phyloP scores from a whole-genome alignment of 1,139 yeast genomes.

The Sugiyamaella grinbergsii region DNA sequence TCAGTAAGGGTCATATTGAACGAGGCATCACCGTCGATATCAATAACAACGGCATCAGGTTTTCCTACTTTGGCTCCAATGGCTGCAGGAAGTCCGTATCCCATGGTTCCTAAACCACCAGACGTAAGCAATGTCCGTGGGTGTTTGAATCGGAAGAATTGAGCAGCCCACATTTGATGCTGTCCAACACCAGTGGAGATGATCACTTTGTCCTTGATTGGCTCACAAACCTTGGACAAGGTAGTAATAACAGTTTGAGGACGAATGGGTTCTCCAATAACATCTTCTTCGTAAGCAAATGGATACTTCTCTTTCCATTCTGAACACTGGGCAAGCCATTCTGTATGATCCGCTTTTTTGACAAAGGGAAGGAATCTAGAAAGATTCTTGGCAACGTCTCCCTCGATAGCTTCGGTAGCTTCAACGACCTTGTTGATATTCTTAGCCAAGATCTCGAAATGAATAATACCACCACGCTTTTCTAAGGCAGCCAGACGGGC shows the following conservation, averaged over 20 bases:
- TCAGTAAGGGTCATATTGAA: slow-evolving; percentile 96
- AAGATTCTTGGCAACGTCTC: slow-evolving; percentile 85
- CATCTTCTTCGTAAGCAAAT: slow-evolving; percentile 70
- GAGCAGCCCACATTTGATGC: slow-evolving; percentile 99
- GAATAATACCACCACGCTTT: slow-evolving; percentile 92
- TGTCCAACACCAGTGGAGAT: slow-evolving; percentile 99
- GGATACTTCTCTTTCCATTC: slow-evolving; percentile 90
- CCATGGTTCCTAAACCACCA: slow-evolving; percentile 99
- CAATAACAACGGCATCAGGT: slow-evolving; percentile 93
- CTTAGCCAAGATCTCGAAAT: slow-evolving; percentile 93
- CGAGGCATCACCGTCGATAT: slow-evolving; percentile 97
- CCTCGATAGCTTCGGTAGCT: slow-evolving; percentile 96
- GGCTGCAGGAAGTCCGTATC: slow-evolving; percentile 95
- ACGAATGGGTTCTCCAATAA: slow-evolving; percentile 69
- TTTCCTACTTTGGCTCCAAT: slow-evolving; percentile 97
- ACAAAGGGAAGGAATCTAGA: slow-evolving; percentile 71
- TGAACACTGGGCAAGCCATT: slow-evolving; percentile 73
- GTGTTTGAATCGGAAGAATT: slow-evolving; percentile 87
- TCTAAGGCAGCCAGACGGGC: slow-evolving; percentile 88
- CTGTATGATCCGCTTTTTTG: slow-evolving; percentile 65
- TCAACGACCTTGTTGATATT: slow-evolving; percentile 97
- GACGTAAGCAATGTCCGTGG: slow-evolving; percentile 95
- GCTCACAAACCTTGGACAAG: slow-evolving; percentile 69
- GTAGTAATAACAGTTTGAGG: slow-evolving; percentile 90
- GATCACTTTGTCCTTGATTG: slow-evolving; percentile 68